Conservation (phyloP, 176 grass and related monocot genomes). For the Areca catechu region DNA sequence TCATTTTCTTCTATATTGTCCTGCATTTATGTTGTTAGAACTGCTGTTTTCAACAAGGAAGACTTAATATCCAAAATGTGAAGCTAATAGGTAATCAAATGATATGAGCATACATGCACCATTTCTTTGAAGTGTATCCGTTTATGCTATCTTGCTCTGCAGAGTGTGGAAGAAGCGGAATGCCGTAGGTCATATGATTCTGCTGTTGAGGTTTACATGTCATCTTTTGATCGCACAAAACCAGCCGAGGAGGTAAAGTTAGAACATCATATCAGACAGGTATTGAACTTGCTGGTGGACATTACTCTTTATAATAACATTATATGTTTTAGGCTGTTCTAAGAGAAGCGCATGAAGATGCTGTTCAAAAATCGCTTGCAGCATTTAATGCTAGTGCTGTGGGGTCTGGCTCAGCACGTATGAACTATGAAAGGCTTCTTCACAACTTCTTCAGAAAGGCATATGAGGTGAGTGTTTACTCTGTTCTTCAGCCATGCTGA, state of each 20-base stretch:
- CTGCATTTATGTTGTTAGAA: too few species aligned
- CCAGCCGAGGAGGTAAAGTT: conserved; percentile 57
- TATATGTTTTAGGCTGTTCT: conserved; percentile 38
- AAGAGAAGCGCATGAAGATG: conserved; percentile 55
- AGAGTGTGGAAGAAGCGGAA: conserved; percentile 82
- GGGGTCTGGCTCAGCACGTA: conserved; percentile 46
- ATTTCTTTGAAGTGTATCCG: neutral
- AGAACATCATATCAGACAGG: neutral
- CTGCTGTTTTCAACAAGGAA: too few species aligned
- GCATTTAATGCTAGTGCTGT: conserved; percentile 51
- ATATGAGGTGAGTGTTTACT: conserved; percentile 43
- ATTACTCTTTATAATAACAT: neutral
- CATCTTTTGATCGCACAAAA: conserved; percentile 42
- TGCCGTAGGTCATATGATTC: conserved; percentile 61
- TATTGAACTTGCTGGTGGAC: neutral
- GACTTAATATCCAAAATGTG: too few species aligned
- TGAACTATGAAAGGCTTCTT: conserved; percentile 59
- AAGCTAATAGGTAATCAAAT: too few species aligned
- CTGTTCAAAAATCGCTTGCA: conserved; percentile 55
- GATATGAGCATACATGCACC: too few species aligned
- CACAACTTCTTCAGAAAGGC: conserved; percentile 50
- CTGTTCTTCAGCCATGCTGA: conserved; percentile 1
- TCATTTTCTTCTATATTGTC: too few species aligned
- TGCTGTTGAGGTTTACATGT: conserved; percentile 48
- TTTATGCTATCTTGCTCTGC: conserved; percentile 22